A percentile compares a stretch with the other conserved stretches of the same genome.
Evolutionary conservation across 2,329 filamentous ascomycete genomes (phyloP).

Genomic region (Eutypella sp.): DNA sequence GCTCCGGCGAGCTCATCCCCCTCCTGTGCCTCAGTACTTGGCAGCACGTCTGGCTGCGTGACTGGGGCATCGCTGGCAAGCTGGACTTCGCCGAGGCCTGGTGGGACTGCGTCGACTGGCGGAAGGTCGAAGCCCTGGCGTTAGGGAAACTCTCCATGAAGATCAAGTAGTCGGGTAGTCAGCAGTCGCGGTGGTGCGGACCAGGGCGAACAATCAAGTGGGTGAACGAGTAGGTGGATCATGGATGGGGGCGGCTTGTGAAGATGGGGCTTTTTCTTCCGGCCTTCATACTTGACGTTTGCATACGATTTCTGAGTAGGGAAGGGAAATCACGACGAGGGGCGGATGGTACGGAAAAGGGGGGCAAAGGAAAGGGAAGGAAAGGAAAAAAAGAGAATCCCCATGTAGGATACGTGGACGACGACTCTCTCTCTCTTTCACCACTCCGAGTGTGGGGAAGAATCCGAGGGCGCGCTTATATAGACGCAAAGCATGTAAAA

Average conservation of each 20-base stretch:
- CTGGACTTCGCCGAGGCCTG: slow-evolving; percentile 68
- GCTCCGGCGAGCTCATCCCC: slow-evolving; percentile 65
- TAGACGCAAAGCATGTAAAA: slow-evolving; percentile 1
- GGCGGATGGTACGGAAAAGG: background rate
- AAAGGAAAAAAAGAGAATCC: background rate
- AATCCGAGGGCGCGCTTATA: too few relatives aligned
- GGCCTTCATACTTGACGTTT: background rate
- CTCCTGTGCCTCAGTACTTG: slow-evolving; percentile 92
- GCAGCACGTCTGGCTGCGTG: slow-evolving; percentile 87
- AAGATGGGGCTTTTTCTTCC: too few relatives aligned
- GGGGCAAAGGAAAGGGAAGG: background rate
- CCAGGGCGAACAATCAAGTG: too few relatives aligned
- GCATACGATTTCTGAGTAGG: too few relatives aligned
- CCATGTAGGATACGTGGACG: background rate
- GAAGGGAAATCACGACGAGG: too few relatives aligned
- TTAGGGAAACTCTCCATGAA: slow-evolving; percentile 7
- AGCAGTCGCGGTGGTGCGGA: too few relatives aligned
- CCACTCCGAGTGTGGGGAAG: too few relatives aligned
- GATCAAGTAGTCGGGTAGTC: too few relatives aligned
- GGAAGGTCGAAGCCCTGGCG: slow-evolving; percentile 53
- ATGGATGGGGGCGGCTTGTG: too few relatives aligned
- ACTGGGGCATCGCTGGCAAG: slow-evolving; percentile 76
- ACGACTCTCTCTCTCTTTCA: too few relatives aligned
- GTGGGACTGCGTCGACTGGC: slow-evolving; percentile 90
- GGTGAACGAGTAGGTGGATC: too few relatives aligned